Conservation (phyloP, 495 filamentous ascomycete species). For the Xanthoparmelia taractica region DNA sequence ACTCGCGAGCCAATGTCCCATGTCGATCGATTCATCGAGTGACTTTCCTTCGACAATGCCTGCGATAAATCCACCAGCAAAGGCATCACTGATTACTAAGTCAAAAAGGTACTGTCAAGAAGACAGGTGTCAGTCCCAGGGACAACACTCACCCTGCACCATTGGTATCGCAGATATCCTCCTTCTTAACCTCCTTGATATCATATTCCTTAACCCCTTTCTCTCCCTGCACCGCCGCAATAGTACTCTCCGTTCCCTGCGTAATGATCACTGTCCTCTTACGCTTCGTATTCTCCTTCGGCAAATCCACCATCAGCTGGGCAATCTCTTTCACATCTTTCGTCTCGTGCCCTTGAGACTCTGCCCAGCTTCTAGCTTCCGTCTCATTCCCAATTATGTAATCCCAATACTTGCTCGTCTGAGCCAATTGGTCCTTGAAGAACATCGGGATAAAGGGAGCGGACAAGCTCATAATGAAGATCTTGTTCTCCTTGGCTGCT, state of each 20-base stretch:
- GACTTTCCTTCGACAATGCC: conserved; percentile 78
- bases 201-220: conserved; percentile 64
- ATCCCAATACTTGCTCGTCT: conserved; percentile 82
- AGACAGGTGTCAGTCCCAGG: neutral
- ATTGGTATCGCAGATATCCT: conserved; percentile 87
- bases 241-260: conserved; percentile 82
- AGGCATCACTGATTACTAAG: conserved; percentile 61
- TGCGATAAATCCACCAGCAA: conserved; percentile 87
- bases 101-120: neutral
- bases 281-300: conserved; percentile 79
- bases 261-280: conserved; percentile 82
- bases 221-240: conserved; percentile 65
- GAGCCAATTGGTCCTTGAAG: conserved; percentile 93
- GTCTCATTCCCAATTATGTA: conserved; percentile 96
- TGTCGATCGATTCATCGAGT: conserved; percentile 66
- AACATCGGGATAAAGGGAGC: conserved; percentile 95
- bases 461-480: conserved; percentile 80
- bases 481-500: conserved; percentile 80
- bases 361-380: conserved; percentile 78
- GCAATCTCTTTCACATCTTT: conserved; percentile 83
- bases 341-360: conserved; percentile 62
- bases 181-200: conserved; percentile 66
- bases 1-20: conserved; percentile 91
- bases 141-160: conserved; percentile 64
- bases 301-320: conserved; percentile 71